Base-by-base conservation (phyloP, 306 rosid genomes). In the Carpinus viminea region DNA sequence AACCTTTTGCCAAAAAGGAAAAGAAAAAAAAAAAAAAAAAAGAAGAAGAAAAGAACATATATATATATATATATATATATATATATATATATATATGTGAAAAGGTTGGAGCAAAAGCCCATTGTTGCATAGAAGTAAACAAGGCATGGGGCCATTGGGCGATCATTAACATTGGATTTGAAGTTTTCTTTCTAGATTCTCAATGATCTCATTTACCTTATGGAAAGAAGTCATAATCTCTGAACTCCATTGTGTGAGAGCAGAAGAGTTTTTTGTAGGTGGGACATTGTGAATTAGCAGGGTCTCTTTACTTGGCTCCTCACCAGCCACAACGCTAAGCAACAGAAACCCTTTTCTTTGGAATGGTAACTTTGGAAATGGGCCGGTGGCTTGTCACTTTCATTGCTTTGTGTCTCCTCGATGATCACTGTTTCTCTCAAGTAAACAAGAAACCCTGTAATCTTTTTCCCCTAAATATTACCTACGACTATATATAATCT, bases 101-200 rank as follows among this genome's bases (percentile, higher is more conserved):
- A 21, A 57, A 57, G 21, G 24, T 55, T 55, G 9, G 12, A 55
- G 26, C 61, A 55, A n/a, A 55, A n/a, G 61, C 26, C 61, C 12
- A 55, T n/a, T 55, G 61, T 8, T 55, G 12, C 24, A n/a, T n/a
- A 55, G 57, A 53, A 53, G 57, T 53, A 53, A 53, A 53, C 57
- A 53, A 57, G 11, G 65, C 65, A 57, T 57, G 65, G 36, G 24
- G 31, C 65, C 65, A 3, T 59, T 21, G 31, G 15, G 11, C 36
- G 65, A 59, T 59, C 36, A 59, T 21, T 59, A 59, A 24, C 3
- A 24, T 24, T 5, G 36, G 65, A 59, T 59, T 59, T 24, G 36
- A 59, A 59, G 65, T n/a, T 59, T 59, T 21, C 65, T 21, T 59
- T 59, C 65, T 24, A 20, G 65, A 59, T 59, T 59, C 65, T 59